These are phyloP conservation scores for Sabuloglossum arenarium DNA, from an alignment of 495 filamentous ascomycete species.

Conservation along the genomic window DNA sequence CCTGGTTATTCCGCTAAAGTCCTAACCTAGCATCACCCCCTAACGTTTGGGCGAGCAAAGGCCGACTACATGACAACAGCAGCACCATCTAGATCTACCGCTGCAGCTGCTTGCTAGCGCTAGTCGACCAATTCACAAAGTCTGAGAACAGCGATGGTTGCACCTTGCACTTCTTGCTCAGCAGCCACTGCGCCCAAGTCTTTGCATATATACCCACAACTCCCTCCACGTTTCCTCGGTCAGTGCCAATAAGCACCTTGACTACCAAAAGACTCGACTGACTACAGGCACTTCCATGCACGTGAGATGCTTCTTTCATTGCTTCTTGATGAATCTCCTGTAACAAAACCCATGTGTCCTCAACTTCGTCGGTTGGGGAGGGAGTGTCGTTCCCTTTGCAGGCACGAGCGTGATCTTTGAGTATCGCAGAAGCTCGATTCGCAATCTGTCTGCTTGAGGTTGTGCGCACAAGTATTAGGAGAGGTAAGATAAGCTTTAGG, in stretches of 20 bases:
- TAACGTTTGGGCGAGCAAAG: no score
- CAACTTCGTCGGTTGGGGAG: conserved; percentile 5
- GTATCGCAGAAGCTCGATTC: conserved; percentile 44
- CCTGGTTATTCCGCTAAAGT: no score
- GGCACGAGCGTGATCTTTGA: conserved; percentile 48
- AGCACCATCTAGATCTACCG: no score
- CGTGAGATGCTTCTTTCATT: conserved; percentile 33
- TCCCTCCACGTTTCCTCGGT: conserved; percentile 24
- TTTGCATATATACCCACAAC: conserved; percentile 35
- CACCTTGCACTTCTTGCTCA: conserved; percentile 32
- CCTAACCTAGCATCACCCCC: no score
- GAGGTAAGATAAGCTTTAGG: conserved; percentile 46
- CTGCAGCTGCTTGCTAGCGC: conserved; percentile 5
- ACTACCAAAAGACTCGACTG: conserved; percentile 40
- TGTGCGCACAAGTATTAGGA: conserved; percentile 33
- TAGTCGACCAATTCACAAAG: conserved; percentile 38
- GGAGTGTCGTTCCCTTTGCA: conserved; percentile 35
- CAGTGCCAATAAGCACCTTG: conserved; percentile 33
- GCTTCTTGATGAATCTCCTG: conserved; percentile 52
- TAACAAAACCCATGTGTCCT: conserved; percentile 30
- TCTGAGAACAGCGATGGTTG: conserved; percentile 44
- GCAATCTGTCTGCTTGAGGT: conserved; percentile 52
- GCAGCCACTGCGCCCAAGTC: conserved; percentile 31
- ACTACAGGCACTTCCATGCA: conserved; percentile 35
- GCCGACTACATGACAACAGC: no score